Percentiles rank a stretch among this genome's conserved stretches.
These are phyloP conservation scores for Cutaneotrichosporon sp. DNA, from an alignment of 1,284 basidiomycete species.

Conservation along the genomic window DNA sequence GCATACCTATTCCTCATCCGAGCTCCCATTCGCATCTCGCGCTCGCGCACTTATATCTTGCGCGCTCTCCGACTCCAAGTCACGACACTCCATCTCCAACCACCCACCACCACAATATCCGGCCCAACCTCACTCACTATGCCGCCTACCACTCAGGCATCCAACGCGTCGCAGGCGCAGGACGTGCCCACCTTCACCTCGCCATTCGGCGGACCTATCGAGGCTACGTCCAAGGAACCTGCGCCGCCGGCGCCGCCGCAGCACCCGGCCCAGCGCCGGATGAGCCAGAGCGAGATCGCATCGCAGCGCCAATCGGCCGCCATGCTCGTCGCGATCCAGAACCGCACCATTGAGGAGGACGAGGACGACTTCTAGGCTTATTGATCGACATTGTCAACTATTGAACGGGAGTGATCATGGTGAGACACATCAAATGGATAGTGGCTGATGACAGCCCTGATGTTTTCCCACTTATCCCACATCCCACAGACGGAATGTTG, in stretches of 20 bases:
- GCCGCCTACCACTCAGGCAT: neutral
- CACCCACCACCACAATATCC: neutral
- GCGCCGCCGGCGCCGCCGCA: too few species aligned
- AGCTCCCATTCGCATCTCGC: neutral
- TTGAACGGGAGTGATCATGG: too few species aligned
- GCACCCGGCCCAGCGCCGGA: neutral
- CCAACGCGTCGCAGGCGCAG: neutral
- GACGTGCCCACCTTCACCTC: neutral
- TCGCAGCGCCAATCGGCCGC: neutral
- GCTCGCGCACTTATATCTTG: neutral
- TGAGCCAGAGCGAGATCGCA: neutral
- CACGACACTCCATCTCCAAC: neutral
- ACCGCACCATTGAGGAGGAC: slow-evolving; percentile 1
- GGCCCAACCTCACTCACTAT: neutral
- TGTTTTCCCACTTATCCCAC: too few species aligned
- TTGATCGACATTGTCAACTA: too few species aligned
- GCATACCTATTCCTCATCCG: neutral
- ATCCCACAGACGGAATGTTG: too few species aligned
- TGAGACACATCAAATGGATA: too few species aligned
- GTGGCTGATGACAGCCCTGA: too few species aligned
- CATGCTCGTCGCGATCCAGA: neutral
- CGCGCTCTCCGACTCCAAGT: neutral
- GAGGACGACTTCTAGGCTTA: slow-evolving; percentile 2
- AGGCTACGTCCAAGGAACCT: neutral
- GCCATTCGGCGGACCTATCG: neutral